phyloP scores from a whole-genome alignment of 2,329 filamentous ascomycete genomes.

The Moelleriella libera region DNA sequence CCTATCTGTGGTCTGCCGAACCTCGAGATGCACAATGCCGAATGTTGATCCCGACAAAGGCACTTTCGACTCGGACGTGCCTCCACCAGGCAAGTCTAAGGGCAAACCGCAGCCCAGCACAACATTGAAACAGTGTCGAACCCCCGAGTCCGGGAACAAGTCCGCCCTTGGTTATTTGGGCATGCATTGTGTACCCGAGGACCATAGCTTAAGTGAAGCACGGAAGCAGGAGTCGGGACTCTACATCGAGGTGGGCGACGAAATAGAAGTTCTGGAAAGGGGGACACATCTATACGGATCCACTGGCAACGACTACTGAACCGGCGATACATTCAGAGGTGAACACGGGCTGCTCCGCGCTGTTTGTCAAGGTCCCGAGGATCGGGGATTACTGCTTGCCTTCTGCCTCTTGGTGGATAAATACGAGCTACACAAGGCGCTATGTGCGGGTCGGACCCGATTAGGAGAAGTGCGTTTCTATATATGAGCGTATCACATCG shows the following conservation, averaged over 20 bases:
- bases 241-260: constrained; percentile 12
- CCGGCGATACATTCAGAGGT: not conserved
- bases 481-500: too few species aligned
- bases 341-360: not conserved
- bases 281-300: constrained; percentile 13
- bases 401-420: too few species aligned
- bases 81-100: constrained; percentile 2
- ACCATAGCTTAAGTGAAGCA: constrained; percentile 6
- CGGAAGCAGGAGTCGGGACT: not conserved
- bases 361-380: too few species aligned
- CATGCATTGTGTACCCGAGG: constrained; percentile 16
- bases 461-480: too few species aligned
- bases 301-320: constrained; percentile 12
- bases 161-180: constrained; percentile 14
- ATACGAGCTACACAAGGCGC: too few species aligned
- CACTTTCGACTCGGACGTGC: not conserved
- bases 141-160: constrained; percentile 11
- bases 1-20: constrained; percentile 1
- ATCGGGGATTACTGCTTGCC: too few species aligned
- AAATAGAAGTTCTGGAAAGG: constrained; percentile 14
- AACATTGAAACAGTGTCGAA: constrained; percentile 10
- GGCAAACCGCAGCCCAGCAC: constrained; percentile 14
- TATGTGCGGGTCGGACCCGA: too few species aligned
- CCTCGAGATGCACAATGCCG: constrained; percentile 1
- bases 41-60: constrained; percentile 1